Conservation (phyloP, 352 stramenopile genomes). For the Phytophthora chlamydospora region DNA sequence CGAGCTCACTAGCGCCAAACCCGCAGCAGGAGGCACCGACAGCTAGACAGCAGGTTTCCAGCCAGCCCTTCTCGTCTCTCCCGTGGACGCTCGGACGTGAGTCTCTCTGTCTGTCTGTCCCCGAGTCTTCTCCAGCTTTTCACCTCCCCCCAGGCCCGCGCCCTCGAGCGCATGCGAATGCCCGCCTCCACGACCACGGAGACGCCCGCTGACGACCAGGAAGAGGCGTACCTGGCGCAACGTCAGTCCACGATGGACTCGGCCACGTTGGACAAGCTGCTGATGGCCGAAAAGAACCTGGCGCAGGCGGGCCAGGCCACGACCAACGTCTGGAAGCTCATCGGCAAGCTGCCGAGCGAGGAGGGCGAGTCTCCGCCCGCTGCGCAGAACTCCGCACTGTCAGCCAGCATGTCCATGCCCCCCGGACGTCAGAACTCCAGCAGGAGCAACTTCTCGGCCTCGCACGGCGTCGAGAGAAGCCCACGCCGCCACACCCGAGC, state of each 20-base stretch:
- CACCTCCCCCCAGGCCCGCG: neutral
- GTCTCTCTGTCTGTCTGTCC: no score
- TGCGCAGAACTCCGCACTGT: slow-evolving; percentile 5
- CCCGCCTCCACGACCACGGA: slow-evolving; percentile 26
- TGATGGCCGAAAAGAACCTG: slow-evolving; percentile 83
- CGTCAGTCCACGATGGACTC: slow-evolving; percentile 84
- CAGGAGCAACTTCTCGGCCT: slow-evolving; percentile 16
- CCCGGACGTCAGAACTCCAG: slow-evolving; percentile 9
- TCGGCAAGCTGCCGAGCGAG: slow-evolving; percentile 52
- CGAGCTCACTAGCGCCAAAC: no score
- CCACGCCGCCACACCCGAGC: slow-evolving; percentile 9
- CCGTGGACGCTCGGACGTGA: neutral
- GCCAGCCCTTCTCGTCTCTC: slow-evolving; percentile 6
- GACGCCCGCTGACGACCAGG: slow-evolving; percentile 31
- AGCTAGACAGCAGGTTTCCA: neutral
- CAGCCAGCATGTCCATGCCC: slow-evolving; percentile 16
- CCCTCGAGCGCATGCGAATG: slow-evolving; percentile 24
- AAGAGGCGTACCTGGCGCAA: slow-evolving; percentile 66
- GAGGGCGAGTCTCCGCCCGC: slow-evolving; percentile 35
- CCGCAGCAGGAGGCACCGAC: neutral
- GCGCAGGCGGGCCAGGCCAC: slow-evolving; percentile 83
- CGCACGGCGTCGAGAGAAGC: slow-evolving; percentile 17
- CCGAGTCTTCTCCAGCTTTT: no score
- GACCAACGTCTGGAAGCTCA: slow-evolving; percentile 83
- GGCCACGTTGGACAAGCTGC: slow-evolving; percentile 79